Evolutionary conservation across 1,284 basidiomycete species (phyloP).

Genomic region (Pascua guehoae): DNA sequence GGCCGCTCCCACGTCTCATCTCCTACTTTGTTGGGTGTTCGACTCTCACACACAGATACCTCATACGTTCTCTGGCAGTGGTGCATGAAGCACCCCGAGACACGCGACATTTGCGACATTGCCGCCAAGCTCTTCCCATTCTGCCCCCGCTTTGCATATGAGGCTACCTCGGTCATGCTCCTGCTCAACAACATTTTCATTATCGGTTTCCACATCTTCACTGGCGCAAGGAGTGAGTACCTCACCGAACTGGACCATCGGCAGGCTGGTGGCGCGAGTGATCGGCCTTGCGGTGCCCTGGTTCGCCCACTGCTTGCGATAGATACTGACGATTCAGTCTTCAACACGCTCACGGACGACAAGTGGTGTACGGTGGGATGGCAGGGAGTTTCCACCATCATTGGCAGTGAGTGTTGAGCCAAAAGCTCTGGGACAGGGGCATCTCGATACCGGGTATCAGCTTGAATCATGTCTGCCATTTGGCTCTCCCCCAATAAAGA

Average conservation of each 20-base stretch:
- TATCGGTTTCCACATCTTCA: conserved; percentile 49
- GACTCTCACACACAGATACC: conserved; percentile 27
- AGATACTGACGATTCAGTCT: conserved; percentile 21
- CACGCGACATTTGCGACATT: conserved; percentile 64
- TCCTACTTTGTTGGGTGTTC: not conserved
- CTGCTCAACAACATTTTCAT: conserved; percentile 45
- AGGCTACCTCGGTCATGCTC: conserved; percentile 37
- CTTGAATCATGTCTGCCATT: too few relatives aligned
- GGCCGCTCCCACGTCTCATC: too few relatives aligned
- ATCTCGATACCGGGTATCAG: not conserved
- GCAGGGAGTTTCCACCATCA: conserved; percentile 52
- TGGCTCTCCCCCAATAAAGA: too few relatives aligned
- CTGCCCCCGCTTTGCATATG: conserved; percentile 44
- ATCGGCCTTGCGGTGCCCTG: not conserved
- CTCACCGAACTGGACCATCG: conserved; percentile 1
- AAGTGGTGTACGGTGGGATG: conserved; percentile 59
- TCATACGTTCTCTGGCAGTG: conserved; percentile 51
- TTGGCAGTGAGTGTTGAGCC: conserved; percentile 30
- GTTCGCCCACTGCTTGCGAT: not conserved
- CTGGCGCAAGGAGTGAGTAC: conserved; percentile 40
- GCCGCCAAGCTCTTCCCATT: conserved; percentile 53
- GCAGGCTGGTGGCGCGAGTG: too few relatives aligned
- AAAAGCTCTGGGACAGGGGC: conserved; percentile 9
- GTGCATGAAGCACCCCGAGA: conserved; percentile 60
- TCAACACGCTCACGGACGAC: conserved; percentile 62